Conservation (phyloP, 805 yeast genomes). For the Debaryomyces castellii region DNA sequence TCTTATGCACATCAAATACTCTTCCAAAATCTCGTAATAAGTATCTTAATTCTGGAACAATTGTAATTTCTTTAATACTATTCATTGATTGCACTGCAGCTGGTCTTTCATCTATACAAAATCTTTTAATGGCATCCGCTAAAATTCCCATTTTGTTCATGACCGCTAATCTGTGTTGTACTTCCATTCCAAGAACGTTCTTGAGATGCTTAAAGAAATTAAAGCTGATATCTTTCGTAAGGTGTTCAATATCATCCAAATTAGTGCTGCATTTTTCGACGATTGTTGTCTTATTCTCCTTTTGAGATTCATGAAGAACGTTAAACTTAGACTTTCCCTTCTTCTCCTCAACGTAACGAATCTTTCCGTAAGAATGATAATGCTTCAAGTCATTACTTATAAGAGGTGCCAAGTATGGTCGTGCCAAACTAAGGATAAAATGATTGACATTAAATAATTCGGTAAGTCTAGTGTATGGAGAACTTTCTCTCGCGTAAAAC, state of each 20-base stretch:
- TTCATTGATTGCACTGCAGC: constrained; percentile 67
- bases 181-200: constrained; percentile 68
- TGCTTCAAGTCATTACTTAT: constrained; percentile 81
- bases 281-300: constrained; percentile 16
- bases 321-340: constrained; percentile 7
- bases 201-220: constrained; percentile 38
- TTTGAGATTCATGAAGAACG: background rate
- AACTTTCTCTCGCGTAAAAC: constrained; percentile 28
- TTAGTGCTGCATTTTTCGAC: constrained; percentile 33
- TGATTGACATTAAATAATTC: constrained; percentile 95
- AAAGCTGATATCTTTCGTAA: constrained; percentile 32
- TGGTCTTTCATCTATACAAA: constrained; percentile 81
- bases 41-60: constrained; percentile 82
- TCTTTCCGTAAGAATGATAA: constrained; percentile 41
- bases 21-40: constrained; percentile 69
- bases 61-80: constrained; percentile 70
- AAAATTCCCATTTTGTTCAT: constrained; percentile 76
- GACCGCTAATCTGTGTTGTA: constrained; percentile 80
- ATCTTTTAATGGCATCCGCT: constrained; percentile 65
- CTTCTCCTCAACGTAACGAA: constrained; percentile 14
- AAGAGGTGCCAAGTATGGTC: constrained; percentile 92
- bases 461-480: constrained; percentile 83
- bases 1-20: constrained; percentile 73
- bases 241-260: constrained; percentile 29
- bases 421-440: constrained; percentile 84